Conservation (phyloP, 2,329 filamentous ascomycete genomes). For the Claviceps lovelessii region DNA sequence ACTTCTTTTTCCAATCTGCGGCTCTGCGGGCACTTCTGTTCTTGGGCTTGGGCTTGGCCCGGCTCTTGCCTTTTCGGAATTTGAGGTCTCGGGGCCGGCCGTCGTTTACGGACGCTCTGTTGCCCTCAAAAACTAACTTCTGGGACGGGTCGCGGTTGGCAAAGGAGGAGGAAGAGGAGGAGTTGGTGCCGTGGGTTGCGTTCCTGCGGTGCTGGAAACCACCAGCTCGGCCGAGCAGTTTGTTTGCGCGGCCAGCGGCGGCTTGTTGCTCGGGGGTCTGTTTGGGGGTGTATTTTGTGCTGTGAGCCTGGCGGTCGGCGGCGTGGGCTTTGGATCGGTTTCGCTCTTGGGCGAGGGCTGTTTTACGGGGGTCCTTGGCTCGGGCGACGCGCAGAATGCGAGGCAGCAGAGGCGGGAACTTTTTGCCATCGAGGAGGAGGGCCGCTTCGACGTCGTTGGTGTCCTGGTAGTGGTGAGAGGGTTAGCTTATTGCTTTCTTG, state of each 20-base stretch:
- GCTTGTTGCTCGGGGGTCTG: constrained; percentile 55
- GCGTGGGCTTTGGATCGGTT: constrained; percentile 18
- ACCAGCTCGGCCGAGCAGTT: constrained; percentile 57
- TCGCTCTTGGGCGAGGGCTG: constrained; percentile 30
- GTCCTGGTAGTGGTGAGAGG: constrained; percentile 34
- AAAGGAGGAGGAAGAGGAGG: neutral
- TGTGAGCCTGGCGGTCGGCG: constrained; percentile 24
- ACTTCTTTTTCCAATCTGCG: constrained; percentile 32
- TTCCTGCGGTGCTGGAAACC: constrained; percentile 33
- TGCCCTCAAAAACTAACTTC: constrained; percentile 67
- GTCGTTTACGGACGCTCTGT: constrained; percentile 53
- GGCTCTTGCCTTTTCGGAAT: constrained; percentile 30
- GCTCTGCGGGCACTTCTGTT: constrained; percentile 26
- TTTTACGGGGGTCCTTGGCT: constrained; percentile 60
- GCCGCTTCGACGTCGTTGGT: constrained; percentile 83
- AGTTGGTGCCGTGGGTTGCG: constrained; percentile 10
- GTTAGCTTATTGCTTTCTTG: neutral
- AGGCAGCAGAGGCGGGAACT: constrained; percentile 87
- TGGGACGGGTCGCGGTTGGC: constrained; percentile 32
- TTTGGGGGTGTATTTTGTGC: constrained; percentile 53
- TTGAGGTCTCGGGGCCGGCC: constrained; percentile 45
- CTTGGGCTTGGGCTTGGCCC: constrained; percentile 21
- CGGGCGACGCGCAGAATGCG: constrained; percentile 72
- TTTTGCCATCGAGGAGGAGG: constrained; percentile 75
- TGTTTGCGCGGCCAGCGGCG: constrained; percentile 56